These are phyloP conservation scores for Cladosporium sp. DNA, from an alignment of 2,329 filamentous ascomycete species.

Conservation along the genomic window DNA sequence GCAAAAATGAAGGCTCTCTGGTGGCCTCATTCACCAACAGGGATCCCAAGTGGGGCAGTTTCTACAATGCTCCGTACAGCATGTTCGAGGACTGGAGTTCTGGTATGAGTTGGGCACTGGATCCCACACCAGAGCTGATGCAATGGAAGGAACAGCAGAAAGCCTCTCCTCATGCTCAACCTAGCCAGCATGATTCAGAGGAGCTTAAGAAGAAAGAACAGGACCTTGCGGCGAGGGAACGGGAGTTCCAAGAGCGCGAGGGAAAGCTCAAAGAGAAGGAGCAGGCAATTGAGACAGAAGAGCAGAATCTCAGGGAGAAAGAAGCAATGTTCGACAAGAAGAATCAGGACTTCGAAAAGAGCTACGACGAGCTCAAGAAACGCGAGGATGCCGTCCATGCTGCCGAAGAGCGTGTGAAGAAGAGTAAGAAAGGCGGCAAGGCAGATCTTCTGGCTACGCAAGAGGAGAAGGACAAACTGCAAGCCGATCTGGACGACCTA, in stretches of 20 bases:
- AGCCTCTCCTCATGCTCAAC: not conserved
- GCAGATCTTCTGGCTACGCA: slow-evolving; percentile 3
- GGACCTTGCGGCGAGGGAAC: not conserved
- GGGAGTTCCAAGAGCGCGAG: not conserved
- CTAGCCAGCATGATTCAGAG: not conserved
- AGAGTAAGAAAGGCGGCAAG: slow-evolving; percentile 13
- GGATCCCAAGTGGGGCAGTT: slow-evolving; percentile 1
- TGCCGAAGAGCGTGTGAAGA: slow-evolving; percentile 11
- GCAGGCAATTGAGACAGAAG: not conserved
- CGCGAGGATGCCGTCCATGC: slow-evolving; percentile 9
- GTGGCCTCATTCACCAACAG: slow-evolving; percentile 13
- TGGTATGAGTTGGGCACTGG: slow-evolving; percentile 14
- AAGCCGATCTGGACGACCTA: not conserved
- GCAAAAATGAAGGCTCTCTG: not conserved
- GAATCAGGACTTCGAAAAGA: slow-evolving; percentile 6
- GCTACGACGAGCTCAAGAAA: slow-evolving; percentile 12
- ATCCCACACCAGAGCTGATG: slow-evolving; percentile 15
- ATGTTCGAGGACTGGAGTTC: slow-evolving; percentile 8
- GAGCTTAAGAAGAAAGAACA: slow-evolving; percentile 1
- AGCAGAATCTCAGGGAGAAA: not conserved
- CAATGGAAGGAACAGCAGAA: slow-evolving; percentile 12
- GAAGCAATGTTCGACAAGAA: not conserved
- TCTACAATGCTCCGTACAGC: slow-evolving; percentile 8
- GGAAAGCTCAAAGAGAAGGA: not conserved
- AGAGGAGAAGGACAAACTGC: not conserved